Conservation (phyloP, 768 basidiomycete species). For the Boletus huronensis region DNA sequence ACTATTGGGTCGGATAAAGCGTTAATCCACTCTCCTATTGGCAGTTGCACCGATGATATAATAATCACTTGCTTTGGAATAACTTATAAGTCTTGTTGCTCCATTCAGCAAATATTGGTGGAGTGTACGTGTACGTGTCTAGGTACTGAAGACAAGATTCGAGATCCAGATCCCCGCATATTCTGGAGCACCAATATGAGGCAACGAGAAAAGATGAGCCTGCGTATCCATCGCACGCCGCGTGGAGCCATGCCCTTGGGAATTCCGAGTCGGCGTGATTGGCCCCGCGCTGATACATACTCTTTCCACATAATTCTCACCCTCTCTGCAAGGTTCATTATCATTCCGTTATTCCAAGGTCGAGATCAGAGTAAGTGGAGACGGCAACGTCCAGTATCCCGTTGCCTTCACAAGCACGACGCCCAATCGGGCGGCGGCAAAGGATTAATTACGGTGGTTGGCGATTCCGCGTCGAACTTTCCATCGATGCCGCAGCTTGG, state of each 20-base stretch:
- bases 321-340: not conserved
- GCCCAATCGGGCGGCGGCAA: not conserved
- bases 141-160: not conserved
- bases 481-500: not conserved
- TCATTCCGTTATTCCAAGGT: not conserved
- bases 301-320: not conserved
- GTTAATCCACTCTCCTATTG: not conserved
- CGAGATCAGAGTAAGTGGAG: not conserved
- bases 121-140: not conserved
- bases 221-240: not conserved
- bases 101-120: not conserved
- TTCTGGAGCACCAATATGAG: not conserved
- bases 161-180: not conserved
- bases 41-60: not conserved
- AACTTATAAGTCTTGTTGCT: not conserved
- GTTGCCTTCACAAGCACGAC: not conserved
- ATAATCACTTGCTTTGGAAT: not conserved
- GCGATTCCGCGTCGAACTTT: conserved; percentile 6
- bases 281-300: not conserved
- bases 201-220: not conserved
- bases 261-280: not conserved
- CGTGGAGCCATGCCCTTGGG: not conserved
- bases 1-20: not conserved
- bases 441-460: not conserved
- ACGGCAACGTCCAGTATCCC: not conserved